Evolutionary conservation across 805 yeast genomes (phyloP), one percentile per base, ranked within the genome.

Genomic region (Pichia rugopelliculosa): DNA sequence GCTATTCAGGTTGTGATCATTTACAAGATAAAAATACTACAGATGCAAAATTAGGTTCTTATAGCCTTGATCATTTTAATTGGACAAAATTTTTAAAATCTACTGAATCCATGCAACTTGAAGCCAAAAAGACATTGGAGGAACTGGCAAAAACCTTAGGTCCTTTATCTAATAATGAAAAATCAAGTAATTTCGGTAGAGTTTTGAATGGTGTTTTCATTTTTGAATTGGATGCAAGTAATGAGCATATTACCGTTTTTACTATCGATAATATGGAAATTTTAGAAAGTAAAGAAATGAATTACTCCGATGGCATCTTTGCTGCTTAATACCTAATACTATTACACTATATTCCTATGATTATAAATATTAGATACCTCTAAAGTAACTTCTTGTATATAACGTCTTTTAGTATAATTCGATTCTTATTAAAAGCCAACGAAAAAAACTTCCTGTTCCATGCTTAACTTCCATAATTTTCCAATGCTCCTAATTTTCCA

Each of bases 261-360:
- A 80, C 85, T 2, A 71, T 84, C 27, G 91, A 84, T 54, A 75
- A 80, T 55, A 71, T 84, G 47, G 82, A 82, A 50, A 69, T 82
- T 39, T 62, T 77, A 22, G 85, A 81, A 55, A 71, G 61, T 39
- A 65, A 66, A 24, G 58, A 59, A 44, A 36, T 49, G 13, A 47
- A 53, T 41, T 42, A 40, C 20, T 42, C 53, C 26, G 47, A 48
- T 41, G 48, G 44, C 10, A 41, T 44, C 13, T 41, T 48, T 13
- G 48, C 48, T 7, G 44, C 48, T 13, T 44, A n/a, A 33, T n/a
- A 15, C 15, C 7, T n/a, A 30, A n/a, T 30, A 30, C 3, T 24
- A 9, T 24, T 30, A 30, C 9, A 30, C 6, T 15, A 30, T 30
- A 15, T n/a, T n/a, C 18, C 18, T 18, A 6, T 9, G 8, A 24